Percentiles rank a stretch among this genome's conserved stretches.
These are phyloP conservation scores for Trametes versicolor DNA, from an alignment of 1,284 basidiomycete genomes.

Conservation along the genomic window DNA sequence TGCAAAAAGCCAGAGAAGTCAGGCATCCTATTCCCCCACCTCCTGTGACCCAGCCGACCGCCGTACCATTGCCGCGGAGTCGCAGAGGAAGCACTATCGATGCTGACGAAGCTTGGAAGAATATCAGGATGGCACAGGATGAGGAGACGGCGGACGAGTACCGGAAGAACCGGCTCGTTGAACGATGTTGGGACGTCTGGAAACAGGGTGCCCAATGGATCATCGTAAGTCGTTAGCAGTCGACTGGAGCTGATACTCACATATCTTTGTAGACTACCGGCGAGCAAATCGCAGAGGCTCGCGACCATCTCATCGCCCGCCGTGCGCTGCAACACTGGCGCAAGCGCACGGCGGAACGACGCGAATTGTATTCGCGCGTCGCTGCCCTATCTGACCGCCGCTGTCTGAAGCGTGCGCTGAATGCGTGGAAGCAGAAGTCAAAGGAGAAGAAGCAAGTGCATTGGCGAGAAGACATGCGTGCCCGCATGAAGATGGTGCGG, in stretches of 20 bases:
- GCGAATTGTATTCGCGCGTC: slow-evolving; percentile 52
- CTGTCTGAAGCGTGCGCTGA: slow-evolving; percentile 52
- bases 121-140: slow-evolving; percentile 72
- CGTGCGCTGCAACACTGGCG: slow-evolving; percentile 68
- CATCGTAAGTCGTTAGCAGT: slow-evolving; percentile 56
- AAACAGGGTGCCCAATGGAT: slow-evolving; percentile 74
- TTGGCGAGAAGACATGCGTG: slow-evolving; percentile 75
- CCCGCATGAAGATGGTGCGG: slow-evolving; percentile 68
- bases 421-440: slow-evolving; percentile 59
- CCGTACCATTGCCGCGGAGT: slow-evolving; percentile 42
- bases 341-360: slow-evolving; percentile 47
- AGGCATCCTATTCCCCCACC: slow-evolving; percentile 15
- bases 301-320: slow-evolving; percentile 68
- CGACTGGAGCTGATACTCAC: slow-evolving; percentile 12
- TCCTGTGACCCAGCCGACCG: slow-evolving; percentile 18
- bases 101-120: slow-evolving; percentile 80
- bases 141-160: slow-evolving; percentile 78
- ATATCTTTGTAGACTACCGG: slow-evolving; percentile 61
- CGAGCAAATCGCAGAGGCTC: slow-evolving; percentile 64
- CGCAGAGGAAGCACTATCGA: slow-evolving; percentile 60
- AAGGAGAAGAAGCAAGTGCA: slow-evolving; percentile 60
- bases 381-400: slow-evolving; percentile 53
- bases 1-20: slow-evolving; percentile 17
- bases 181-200: slow-evolving; percentile 79
- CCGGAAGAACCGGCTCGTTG: slow-evolving; percentile 66